phyloP scores from a whole-genome alignment of 139 green algal species.

The Picochlorum sp. region DNA sequence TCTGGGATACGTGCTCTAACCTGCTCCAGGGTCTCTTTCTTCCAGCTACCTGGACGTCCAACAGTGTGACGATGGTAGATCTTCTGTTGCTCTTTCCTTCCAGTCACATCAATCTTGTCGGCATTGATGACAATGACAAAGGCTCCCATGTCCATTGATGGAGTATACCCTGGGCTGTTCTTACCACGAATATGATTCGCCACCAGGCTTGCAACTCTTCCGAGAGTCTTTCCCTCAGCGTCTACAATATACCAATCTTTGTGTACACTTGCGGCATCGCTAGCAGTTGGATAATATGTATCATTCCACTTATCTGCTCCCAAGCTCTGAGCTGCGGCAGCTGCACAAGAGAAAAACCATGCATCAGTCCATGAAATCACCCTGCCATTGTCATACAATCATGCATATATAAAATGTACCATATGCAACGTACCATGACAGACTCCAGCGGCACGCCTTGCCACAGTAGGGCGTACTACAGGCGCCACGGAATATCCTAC shows the following conservation, averaged over 20 bases:
- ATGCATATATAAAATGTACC: too few relatives aligned
- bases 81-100: slow-evolving; percentile 86
- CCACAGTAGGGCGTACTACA: neutral
- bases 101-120: slow-evolving; percentile 82
- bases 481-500: slow-evolving; percentile 3
- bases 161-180: slow-evolving; percentile 74
- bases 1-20: slow-evolving; percentile 84
- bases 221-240: slow-evolving; percentile 87
- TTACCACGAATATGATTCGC: slow-evolving; percentile 91
- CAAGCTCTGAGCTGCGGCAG: slow-evolving; percentile 4
- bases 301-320: slow-evolving; percentile 77
- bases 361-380: too few relatives aligned
- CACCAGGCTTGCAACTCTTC: slow-evolving; percentile 75
- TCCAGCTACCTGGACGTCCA: slow-evolving; percentile 65
- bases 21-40: slow-evolving; percentile 69
- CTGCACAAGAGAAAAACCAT: neutral
- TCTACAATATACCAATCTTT: slow-evolving; percentile 95
- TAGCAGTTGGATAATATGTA: slow-evolving; percentile 90
- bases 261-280: slow-evolving; percentile 58
- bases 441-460: neutral
- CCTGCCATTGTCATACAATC: too few relatives aligned
- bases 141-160: slow-evolving; percentile 91
- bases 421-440: neutral
- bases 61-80: slow-evolving; percentile 81
- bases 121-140: slow-evolving; percentile 97